Base-by-base conservation (phyloP, 2,329 filamentous ascomycete species). In the Colletotrichum sublineola region DNA sequence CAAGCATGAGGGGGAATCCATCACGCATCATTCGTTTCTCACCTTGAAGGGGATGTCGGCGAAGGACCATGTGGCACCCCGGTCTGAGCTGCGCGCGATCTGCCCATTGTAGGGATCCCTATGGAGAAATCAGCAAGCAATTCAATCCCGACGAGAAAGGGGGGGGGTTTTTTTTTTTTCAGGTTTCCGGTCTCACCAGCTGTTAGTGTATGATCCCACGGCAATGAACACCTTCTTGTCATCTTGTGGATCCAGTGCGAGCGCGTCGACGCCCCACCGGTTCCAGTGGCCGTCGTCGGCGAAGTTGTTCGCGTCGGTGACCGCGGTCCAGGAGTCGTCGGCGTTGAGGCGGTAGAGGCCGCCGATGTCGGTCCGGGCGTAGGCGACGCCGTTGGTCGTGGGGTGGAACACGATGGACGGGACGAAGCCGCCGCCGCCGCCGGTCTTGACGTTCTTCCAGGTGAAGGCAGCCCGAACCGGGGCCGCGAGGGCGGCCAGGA, bases 351-450 rank as follows among this genome's bases (percentile, higher is more conserved):
- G 82, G 78, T 90, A 90, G 14, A 88, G 80, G 5, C 88, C 88
- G 24, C 88, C 88, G 73, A 90, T 90, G 72, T 90, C 88, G 1
- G 88, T 88, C 56, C 88, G 82, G 29, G 86, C 87, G 73, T 90
- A 90, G 1, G 86, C 87, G 8, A 90, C 78, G 6, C 87, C 87
- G 74, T 85, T 81, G 5, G 78, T 80, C 33, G 80, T 84, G 9
- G 86, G 86, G 74, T 90, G 88, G 79, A 89, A 90, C 33, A 88
- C 82, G 63, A 90, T 87, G 33, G 87, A 84, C 1, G 87, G 84
- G 3, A 87, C 83, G 75, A 90, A 90, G 18, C 88, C 88, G 63
- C 88, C 88, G n/a, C 88, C 88, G 29, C 87, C 88, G 61, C 88
- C 88, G 63, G 88, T 86, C 62, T 80, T 81, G 58, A 86, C 86